Evolutionary conservation across 2,329 filamentous ascomycete genomes (phyloP), one percentile per base, ranked within the genome.

Genomic region (Fusarium abutilonis): DNA sequence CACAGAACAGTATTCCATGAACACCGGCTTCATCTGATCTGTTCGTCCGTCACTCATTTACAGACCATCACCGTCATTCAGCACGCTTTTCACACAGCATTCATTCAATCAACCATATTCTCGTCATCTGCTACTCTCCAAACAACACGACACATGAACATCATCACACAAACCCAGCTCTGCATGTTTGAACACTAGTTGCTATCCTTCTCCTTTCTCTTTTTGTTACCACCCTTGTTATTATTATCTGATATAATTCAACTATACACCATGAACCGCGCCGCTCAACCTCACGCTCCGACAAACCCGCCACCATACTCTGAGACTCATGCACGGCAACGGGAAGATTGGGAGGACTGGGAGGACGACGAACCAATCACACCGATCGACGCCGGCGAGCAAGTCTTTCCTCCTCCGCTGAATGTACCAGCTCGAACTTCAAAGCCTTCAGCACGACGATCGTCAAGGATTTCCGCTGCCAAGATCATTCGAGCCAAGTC

Each of bases 321-420:
- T 46, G 51, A 59, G 63, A 55, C 43, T 56, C 64, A 49, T 60
- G 56, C 47, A 23, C 52, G 46, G 49, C 64, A 57, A 36, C 72
- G 64, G 44, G 79, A 82, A 13, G 80, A 83, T 9, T 83, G 82
- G 82, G 82, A 84, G 56, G 80, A 83, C 26, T 84, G 82, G 82
- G 79, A 82, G 51, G 81, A 83, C 58, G 80, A 83, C 45, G 77
- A 80, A 38, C 73, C 75, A 28, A 50, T 77, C 19, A 79, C 79
- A 10, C 76, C 76, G 32, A 76, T 78, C 50, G 75, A 78, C 17
- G 69, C 75, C 19, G 73, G 70, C 32, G 75, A 79, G 52, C 76
- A 77, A 52, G 66, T 74, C 50, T 70, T 72, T 32, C 64, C 55
- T 43, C 47, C 62, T 17, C 66, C 69, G 10, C 63, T 60, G 15